Evolutionary conservation across 2,329 filamentous ascomycete genomes (phyloP), one percentile per base, ranked within the genome.

Genomic region (Daldinia sp.): DNA sequence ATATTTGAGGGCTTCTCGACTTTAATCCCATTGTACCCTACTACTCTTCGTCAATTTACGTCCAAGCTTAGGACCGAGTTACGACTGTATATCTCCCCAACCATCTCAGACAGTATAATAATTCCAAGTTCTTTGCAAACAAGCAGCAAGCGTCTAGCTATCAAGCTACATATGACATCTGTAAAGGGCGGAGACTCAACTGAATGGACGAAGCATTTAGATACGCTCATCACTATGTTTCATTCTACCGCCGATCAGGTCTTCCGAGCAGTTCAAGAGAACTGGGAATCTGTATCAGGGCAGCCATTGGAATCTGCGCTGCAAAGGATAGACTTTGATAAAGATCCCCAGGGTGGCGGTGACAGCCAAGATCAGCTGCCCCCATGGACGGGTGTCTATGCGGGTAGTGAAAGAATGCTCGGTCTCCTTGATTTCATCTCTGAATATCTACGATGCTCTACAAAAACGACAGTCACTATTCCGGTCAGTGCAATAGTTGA

Each of bases 21-120:
- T 50, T 83, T 98, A 37, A 82, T 97, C 35, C 91, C 92, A n/a
- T 86, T 90, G 59, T 94, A 97, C 79, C 90, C 93, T 33, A 92
- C 93, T 6, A 93, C 93, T 35, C 91, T 97, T 79, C 90, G 95
- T 12, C 91, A 93, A 0, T 93, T 91, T 76, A 85, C 88, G 65
- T 84, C 86, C 41, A 91, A 93, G 72, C 86, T 97, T 48, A 88
- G 86, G 62, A 82, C 85, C 12, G 83, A 91, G 20, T 81, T 90
- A 46, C 83, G 86, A 51, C 80, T 81, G 5, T 88, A 90, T 70
- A 79, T 95, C 60, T 89, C 89, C 2, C 89, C 90, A 2, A 92
- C 91, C 4, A 83, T 84, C 30, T 86, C 85, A 12, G 86, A 87
- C 67, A 76, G 75, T 33, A 46, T 77, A 13, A 78, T 83, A 4